Base-by-base conservation (phyloP, 441 rosid genomes). In the Pelargonium myrrhifolium region DNA sequence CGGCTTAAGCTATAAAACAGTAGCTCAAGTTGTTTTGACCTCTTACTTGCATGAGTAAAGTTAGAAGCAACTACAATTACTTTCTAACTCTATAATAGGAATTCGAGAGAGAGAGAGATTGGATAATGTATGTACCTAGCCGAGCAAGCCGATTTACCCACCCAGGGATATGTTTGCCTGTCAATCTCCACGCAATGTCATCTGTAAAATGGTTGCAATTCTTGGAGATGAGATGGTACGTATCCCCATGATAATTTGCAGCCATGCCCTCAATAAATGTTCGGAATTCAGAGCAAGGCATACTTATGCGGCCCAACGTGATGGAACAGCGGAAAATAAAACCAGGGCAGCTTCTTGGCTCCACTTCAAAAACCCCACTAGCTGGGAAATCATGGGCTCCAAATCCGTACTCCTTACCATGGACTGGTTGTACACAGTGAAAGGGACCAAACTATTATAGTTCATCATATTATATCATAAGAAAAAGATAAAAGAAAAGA, bases 351-450 rank as follows among this genome's bases (percentile, higher is more conserved):
- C 78, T 80, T 79, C 69, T 84, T 31, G 90, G 93, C 67, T 89
- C 96, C 66, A 89, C 96, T 76, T 89, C 93, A 68, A 89, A 89
- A 75, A 89, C 90, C 65, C 96, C 93, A 68, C 93, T 89, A 60
- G 85, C 75, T 3, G 93, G 85, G 78, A 80, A 89, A 56, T 89
- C 96, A 21, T 89, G 96, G 28, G 96, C 93, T 67, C 96, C 96
- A 72, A 85, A 89, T 9, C 91, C 93, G 51, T 89, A 89, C 77
- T 89, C 96, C 77, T 84, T 89, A 15, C 91, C 87, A 26, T 87
- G 89, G 66, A 89, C 96, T 87, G 88, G n/a, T 72, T 71, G 40
- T 7, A 28, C 15, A 63, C 42, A 65, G 28, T 39, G 61, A 65
- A 47, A 69, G 11, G 9, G 17, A 26, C 43, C 43, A 10, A 65